phyloP scores from a whole-genome alignment of 2,329 filamentous ascomycete species.

The Mycosphaerella sp. region DNA sequence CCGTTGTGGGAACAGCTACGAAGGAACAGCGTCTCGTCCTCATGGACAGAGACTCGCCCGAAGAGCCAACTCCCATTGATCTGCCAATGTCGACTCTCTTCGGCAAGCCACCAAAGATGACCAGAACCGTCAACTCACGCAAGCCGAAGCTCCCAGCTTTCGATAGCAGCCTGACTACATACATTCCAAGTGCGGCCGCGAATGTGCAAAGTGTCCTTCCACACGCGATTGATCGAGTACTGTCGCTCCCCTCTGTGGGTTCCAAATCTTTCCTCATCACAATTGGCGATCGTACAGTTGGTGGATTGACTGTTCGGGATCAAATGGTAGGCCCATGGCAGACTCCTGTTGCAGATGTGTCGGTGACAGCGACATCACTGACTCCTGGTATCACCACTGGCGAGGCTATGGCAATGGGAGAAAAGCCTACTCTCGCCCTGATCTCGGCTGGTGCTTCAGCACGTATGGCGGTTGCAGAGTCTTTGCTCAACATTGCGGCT shows the following conservation, averaged over 20 bases:
- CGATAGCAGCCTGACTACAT: slow-evolving; percentile 64
- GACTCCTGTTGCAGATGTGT: slow-evolving; percentile 85
- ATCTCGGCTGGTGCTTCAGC: slow-evolving; percentile 87
- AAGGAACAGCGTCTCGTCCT: slow-evolving; percentile 70
- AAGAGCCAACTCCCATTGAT: slow-evolving; percentile 74
- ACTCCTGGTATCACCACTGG: slow-evolving; percentile 66
- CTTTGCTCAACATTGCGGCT: slow-evolving; percentile 85
- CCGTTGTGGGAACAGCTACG: slow-evolving; percentile 75
- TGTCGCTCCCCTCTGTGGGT: slow-evolving; percentile 82
- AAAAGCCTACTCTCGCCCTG: slow-evolving; percentile 80
- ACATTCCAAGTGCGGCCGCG: slow-evolving; percentile 52
- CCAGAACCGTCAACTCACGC: slow-evolving; percentile 64
- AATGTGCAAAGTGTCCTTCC: slow-evolving; percentile 29
- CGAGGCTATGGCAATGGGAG: slow-evolving; percentile 97
- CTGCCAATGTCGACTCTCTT: slow-evolving; percentile 84
- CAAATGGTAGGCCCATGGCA: slow-evolving; percentile 98
- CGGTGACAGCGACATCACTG: slow-evolving; percentile 80
- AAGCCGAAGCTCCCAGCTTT: slow-evolving; percentile 64
- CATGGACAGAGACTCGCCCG: slow-evolving; percentile 69
- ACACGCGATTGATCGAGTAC: slow-evolving; percentile 73
- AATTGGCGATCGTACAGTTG: slow-evolving; percentile 87
- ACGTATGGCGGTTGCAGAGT: slow-evolving; percentile 92
- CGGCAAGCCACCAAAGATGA: slow-evolving; percentile 77
- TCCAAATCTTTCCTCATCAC: slow-evolving; percentile 97
- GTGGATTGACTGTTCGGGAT: slow-evolving; percentile 79